Evolutionary conservation across 176 grass and related monocot species (phyloP), one percentile per base, ranked within the genome.

Genomic region (Coix lacrymajobi): DNA sequence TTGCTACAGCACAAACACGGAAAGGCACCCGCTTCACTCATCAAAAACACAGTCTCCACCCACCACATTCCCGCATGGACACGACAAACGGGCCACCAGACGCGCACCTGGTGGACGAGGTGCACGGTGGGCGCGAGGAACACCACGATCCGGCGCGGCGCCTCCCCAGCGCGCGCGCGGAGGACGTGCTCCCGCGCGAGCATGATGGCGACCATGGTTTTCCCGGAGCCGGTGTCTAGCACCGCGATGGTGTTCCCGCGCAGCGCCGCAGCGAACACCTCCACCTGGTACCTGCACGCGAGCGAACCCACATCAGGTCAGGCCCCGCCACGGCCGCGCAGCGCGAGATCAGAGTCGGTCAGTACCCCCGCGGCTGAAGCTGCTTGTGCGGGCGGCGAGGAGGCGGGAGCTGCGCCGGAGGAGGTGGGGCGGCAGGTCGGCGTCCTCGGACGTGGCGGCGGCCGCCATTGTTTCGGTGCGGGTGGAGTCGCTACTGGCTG

Each of bases 201-300:
- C 92, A 94, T 90, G 69, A 90, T 70, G 40, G 92, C 83, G 45
- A 90, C 89, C 83, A 88, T 88, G 68, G 88, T 94, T 71, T 90
- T 90, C 69, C 92, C 92, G 3, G 88, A 49, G 33, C 92, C 92
- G 0, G 92, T 88, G 38, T 88, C 85, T 37, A 94, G 83, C 85
- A 88, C 88, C 19, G 88, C 92, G 86, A 94, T 84, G 62, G 88
- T 91, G 85, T 94, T 94, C 79, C 70, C 72, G 54, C 41, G 63
- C 88, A 91, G 76, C 74, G 92, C 88, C 28, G 67, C 88, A 41
- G 83, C 83, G 83, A 91, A 91, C 45, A 91, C 79, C 79, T 83
- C 77, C 75, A 86, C 72, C 86, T 86, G 85, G 66, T 94, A 94
- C 75, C 92, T 91, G 54, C 57, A 48, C 20, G 54, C 44, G 15